Conservation (phyloP, 306 rosid genomes). For the Prinsepia uniflora region DNA sequence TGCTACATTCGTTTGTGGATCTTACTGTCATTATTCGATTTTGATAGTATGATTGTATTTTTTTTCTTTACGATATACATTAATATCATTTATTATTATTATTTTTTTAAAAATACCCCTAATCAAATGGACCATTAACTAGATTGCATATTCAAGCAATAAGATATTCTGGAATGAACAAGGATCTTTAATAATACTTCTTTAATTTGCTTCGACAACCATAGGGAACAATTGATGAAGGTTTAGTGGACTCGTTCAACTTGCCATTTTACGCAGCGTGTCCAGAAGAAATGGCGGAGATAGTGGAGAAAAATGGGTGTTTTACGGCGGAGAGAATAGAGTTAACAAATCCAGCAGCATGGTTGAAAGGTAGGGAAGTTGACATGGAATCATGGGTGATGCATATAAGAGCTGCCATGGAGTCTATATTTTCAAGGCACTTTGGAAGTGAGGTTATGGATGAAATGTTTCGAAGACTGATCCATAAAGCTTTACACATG, state of each 20-base stretch:
- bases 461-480: conserved; percentile 35
- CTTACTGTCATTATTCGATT: no score
- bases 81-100: no score
- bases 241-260: conserved; percentile 48
- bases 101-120: no score
- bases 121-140: no score
- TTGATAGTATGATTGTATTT: no score
- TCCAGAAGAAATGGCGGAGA: conserved; percentile 36
- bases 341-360: conserved; percentile 36
- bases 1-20: no score
- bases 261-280: conserved; percentile 43
- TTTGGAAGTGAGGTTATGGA: conserved; percentile 30
- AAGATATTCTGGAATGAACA: no score
- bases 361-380: conserved; percentile 30
- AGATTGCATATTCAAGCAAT: no score
- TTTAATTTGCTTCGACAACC: not conserved
- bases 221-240: conserved; percentile 43
- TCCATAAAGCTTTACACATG: conserved; percentile 7
- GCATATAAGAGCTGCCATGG: conserved; percentile 51
- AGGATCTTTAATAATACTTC: no score
- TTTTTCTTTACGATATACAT: no score
- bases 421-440: conserved; percentile 34
- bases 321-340: conserved; percentile 46
- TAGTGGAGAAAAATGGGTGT: conserved; percentile 41
- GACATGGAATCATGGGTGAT: conserved; percentile 16